phyloP scores from a whole-genome alignment of 345 rosid genomes.

The Ricinus communis region DNA sequence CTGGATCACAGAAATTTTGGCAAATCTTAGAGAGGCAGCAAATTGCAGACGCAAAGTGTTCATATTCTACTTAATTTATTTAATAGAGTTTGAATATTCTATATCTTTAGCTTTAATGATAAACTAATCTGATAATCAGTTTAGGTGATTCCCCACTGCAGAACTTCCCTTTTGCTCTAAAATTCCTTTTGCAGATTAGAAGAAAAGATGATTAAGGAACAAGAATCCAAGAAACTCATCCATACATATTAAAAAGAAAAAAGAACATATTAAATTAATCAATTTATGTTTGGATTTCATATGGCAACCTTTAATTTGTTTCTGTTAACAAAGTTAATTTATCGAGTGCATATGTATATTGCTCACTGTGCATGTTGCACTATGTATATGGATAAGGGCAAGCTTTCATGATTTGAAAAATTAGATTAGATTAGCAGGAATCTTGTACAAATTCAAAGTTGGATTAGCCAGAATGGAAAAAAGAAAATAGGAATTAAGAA shows the following conservation, averaged over 20 bases:
- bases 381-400: constrained; percentile 1
- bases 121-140: constrained; percentile 12
- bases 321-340: not conserved
- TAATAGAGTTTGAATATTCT: constrained; percentile 26
- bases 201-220: constrained; percentile 15
- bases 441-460: not conserved
- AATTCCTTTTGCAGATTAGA: constrained; percentile 16
- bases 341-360: not conserved
- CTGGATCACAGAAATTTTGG: constrained; percentile 35
- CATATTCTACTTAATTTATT: constrained; percentile 9
- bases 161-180: constrained; percentile 20
- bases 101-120: constrained; percentile 4
- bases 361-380: not conserved
- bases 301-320: constrained; percentile 7
- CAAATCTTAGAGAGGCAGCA: constrained; percentile 42
- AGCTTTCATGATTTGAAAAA: constrained; percentile 3
- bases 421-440: not conserved
- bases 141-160: constrained; percentile 46
- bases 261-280: not conserved
- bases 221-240: constrained; percentile 5
- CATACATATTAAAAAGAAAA: not conserved
- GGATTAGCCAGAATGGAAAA: no score
- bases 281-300: not conserved
- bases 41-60: constrained; percentile 39
- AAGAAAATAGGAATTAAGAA: no score